Evolutionary conservation across 1,284 basidiomycete species (phyloP).

Genomic region (Xanthoconium separans): DNA sequence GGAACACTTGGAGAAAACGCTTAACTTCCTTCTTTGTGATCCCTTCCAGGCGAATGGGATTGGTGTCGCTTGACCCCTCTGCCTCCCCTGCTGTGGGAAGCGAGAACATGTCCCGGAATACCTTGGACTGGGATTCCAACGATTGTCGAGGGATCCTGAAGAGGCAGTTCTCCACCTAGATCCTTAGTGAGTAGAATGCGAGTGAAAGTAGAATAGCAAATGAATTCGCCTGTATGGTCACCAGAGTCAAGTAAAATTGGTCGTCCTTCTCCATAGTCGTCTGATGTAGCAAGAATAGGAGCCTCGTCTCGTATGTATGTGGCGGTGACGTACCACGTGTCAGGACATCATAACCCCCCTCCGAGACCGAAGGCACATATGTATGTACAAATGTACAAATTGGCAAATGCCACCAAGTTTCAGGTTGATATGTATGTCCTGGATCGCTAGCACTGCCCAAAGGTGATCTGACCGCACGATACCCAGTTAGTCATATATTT

Average conservation of each 20-base stretch:
- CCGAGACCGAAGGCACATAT: no score
- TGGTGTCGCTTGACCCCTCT: slow-evolving; percentile 18
- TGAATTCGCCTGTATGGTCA: slow-evolving; percentile 15
- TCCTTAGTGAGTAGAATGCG: neutral
- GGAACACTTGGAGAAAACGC: slow-evolving; percentile 23
- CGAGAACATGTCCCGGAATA: slow-evolving; percentile 28
- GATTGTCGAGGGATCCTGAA: slow-evolving; percentile 23
- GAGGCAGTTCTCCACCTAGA: slow-evolving; percentile 23
- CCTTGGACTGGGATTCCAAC: slow-evolving; percentile 15
- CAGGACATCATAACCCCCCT: neutral
- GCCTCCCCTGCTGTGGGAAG: slow-evolving; percentile 13
- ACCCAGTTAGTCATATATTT: slow-evolving; percentile 3
- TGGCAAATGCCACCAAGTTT: slow-evolving; percentile 1
- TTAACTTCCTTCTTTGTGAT: slow-evolving; percentile 21
- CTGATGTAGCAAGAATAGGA: no score
- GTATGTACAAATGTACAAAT: no score
- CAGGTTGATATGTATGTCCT: slow-evolving; percentile 2
- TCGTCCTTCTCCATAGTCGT: slow-evolving; percentile 4
- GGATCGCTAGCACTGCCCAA: no score
- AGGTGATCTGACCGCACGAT: no score
- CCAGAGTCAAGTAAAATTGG: slow-evolving; percentile 18
- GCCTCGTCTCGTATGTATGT: neutral
- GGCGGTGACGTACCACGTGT: slow-evolving; percentile 22
- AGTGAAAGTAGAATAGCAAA: no score
- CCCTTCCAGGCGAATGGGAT: slow-evolving; percentile 19